Conservation (phyloP, 192 early-diverging fungal species). For the Podila minutissima region DNA sequence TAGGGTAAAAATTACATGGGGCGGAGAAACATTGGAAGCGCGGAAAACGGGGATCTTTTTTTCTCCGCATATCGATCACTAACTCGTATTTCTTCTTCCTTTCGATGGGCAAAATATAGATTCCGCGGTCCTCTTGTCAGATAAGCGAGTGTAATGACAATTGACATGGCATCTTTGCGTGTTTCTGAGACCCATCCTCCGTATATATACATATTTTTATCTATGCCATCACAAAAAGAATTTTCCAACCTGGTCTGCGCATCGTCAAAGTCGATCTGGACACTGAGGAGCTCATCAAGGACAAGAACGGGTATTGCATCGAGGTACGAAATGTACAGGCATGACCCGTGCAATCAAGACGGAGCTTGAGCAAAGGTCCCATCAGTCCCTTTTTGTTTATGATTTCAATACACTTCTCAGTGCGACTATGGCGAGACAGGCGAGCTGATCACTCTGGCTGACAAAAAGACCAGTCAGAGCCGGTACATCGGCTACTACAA, state of each 20-base stretch:
- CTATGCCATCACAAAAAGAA: background rate
- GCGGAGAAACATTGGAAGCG: too few species aligned
- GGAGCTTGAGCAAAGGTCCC: too few species aligned
- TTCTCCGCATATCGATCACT: background rate
- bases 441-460: conserved; percentile 53
- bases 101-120: conserved; percentile 2
- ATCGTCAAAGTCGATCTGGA: conserved; percentile 67
- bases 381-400: too few species aligned
- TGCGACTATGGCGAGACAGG: conserved; percentile 59
- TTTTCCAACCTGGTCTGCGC: background rate
- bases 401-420: background rate
- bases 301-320: conserved; percentile 62
- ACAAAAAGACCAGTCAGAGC: conserved; percentile 24
- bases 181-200: too few species aligned
- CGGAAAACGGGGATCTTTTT: too few species aligned
- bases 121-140: conserved; percentile 12
- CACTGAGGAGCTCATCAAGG: conserved; percentile 62
- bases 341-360: too few species aligned
- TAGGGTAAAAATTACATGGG: conserved; percentile 56
- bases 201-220: conserved; percentile 10
- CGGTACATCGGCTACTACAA: conserved; percentile 64
- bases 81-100: background rate
- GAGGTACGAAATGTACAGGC: background rate
- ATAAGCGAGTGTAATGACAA: background rate
- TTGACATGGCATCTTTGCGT: too few species aligned